These are phyloP conservation scores for Ceratobasidium sp. DNA, from an alignment of 1,284 basidiomycete genomes.

Conservation along the genomic window DNA sequence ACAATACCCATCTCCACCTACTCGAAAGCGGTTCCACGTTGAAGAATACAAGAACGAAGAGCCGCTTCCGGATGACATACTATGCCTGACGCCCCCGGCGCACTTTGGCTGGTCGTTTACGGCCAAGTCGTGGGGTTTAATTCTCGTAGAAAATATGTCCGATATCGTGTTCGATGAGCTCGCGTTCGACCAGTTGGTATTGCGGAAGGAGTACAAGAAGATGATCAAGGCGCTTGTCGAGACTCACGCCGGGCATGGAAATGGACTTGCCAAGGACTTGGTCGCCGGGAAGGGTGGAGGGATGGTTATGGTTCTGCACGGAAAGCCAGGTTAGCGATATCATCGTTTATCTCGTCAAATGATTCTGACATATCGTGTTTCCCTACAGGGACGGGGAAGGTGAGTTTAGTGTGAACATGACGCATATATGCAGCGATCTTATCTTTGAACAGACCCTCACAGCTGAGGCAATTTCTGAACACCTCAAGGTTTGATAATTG, in stretches of 20 bases:
- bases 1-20: slow-evolving; percentile 2
- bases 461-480: slow-evolving; percentile 43
- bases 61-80: slow-evolving; percentile 36
- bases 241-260: slow-evolving; percentile 20
- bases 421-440: not conserved
- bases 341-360: too few relatives aligned
- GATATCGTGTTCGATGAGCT: slow-evolving; percentile 39
- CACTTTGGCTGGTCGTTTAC: slow-evolving; percentile 36
- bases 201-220: slow-evolving; percentile 39
- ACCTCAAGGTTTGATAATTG: slow-evolving; percentile 24
- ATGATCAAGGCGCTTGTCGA: slow-evolving; percentile 44
- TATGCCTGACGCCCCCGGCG: slow-evolving; percentile 28
- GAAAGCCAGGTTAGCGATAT: slow-evolving; percentile 33
- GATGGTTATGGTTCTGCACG: slow-evolving; percentile 44
- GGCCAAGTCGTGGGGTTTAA: slow-evolving; percentile 25
- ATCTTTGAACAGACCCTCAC: slow-evolving; percentile 22
- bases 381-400: slow-evolving; percentile 36
- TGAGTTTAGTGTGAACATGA: not conserved
- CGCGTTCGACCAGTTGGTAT: slow-evolving; percentile 39
- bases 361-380: not conserved
- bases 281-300: slow-evolving; percentile 39
- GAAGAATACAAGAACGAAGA: slow-evolving; percentile 21
- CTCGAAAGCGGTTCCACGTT: slow-evolving; percentile 2
- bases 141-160: slow-evolving; percentile 13
- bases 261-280: slow-evolving; percentile 34